A percentile compares a stretch with the other conserved stretches of the same genome.
These are phyloP conservation scores for Albugo candida DNA, from an alignment of 352 stramenopile species.

Conservation along the genomic window DNA sequence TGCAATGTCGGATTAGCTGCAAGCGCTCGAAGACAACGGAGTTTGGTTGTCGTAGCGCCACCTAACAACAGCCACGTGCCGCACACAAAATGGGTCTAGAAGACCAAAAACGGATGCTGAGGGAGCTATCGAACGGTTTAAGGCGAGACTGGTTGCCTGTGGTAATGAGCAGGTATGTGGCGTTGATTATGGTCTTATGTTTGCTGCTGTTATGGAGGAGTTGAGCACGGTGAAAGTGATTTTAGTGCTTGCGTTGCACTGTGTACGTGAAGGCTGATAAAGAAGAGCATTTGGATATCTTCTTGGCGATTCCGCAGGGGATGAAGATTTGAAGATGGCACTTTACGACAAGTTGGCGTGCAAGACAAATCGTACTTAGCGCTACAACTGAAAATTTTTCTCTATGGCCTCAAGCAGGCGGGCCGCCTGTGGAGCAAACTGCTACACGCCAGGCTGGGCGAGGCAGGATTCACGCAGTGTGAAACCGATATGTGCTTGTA, in stretches of 20 bases:
- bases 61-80: background rate
- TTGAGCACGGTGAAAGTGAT: conserved; percentile 1
- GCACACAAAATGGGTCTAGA: background rate
- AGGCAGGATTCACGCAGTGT: background rate
- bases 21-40: background rate
- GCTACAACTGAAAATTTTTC: background rate
- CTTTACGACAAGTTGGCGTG: no score
- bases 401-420: conserved; percentile 4
- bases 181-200: background rate
- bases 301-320: conserved; percentile 2
- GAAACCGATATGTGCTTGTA: background rate
- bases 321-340: background rate
- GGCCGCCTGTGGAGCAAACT: conserved; percentile 1
- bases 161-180: background rate
- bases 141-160: background rate
- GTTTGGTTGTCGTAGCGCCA: background rate
- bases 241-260: background rate
- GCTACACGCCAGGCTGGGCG: background rate
- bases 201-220: background rate
- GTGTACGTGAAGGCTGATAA: conserved; percentile 3
- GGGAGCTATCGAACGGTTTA: background rate
- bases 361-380: background rate
- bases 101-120: background rate
- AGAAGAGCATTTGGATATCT: conserved; percentile 3
- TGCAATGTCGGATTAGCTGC: background rate